Conservation (phyloP, 306 rosid species). For the Medicago ruthenica region DNA sequence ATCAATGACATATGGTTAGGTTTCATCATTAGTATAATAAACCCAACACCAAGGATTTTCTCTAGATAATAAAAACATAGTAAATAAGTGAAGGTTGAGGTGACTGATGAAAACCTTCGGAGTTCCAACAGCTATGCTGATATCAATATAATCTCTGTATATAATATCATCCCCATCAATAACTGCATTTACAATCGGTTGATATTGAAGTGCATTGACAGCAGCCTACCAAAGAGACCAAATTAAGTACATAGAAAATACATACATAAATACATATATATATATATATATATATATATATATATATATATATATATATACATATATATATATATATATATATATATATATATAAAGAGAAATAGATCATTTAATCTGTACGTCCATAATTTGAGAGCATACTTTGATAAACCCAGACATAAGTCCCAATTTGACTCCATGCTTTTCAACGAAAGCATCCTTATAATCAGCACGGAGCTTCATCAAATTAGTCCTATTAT, state of each 20-base stretch:
- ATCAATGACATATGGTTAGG: slow-evolving; percentile 12
- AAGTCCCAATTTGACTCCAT: slow-evolving; percentile 84
- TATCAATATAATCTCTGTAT: slow-evolving; percentile 79
- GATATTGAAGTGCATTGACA: slow-evolving; percentile 80
- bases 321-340: no score
- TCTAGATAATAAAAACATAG: slow-evolving; percentile 13
- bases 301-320: no score
- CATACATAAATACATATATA: no score
- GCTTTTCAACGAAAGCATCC: slow-evolving; percentile 87
- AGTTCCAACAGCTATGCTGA: slow-evolving; percentile 87
- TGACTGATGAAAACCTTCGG: slow-evolving; percentile 59
- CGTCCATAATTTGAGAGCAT: slow-evolving; percentile 40
- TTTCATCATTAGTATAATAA: slow-evolving; percentile 17
- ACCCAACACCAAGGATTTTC: slow-evolving; percentile 16
- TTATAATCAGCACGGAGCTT: slow-evolving; percentile 89
- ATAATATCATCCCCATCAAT: slow-evolving; percentile 90
- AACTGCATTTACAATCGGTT: slow-evolving; percentile 83
- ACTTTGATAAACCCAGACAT: slow-evolving; percentile 89
- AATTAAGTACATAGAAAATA: background rate
- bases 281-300: no score
- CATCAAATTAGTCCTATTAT: slow-evolving; percentile 83
- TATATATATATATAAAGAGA: background rate
- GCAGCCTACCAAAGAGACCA: slow-evolving; percentile 66
- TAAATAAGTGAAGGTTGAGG: slow-evolving; percentile 25
- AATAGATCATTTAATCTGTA: slow-evolving; percentile 21